Conservation (phyloP, 192 early-diverging fungal genomes). For the Thoreauomyces humboldtii region DNA sequence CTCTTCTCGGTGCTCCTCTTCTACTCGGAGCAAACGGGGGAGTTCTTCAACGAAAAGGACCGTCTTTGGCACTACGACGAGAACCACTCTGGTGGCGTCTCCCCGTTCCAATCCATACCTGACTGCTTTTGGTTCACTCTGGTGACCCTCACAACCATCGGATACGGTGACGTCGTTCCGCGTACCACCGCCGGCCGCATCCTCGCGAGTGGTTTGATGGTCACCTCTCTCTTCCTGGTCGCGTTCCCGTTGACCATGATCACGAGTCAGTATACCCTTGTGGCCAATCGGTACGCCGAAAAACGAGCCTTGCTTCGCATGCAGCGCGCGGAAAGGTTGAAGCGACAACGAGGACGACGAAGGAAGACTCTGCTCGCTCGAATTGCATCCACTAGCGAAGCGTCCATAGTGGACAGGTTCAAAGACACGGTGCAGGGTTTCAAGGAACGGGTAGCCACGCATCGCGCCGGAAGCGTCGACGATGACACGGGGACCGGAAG, state of each 20-base stretch:
- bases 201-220: constrained; percentile 12
- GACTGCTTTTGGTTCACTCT: constrained; percentile 31
- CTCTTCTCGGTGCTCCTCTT: constrained; percentile 20
- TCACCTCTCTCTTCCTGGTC: constrained; percentile 25
- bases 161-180: constrained; percentile 33
- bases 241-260: constrained; percentile 33
- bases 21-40: constrained; percentile 19
- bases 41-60: constrained; percentile 14
- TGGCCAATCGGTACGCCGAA: constrained; percentile 17
- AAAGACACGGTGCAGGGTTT: background rate
- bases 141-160: constrained; percentile 32
- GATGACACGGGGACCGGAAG: background rate
- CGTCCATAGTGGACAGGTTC: constrained; percentile 3
- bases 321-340: constrained; percentile 5
- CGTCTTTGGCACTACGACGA: constrained; percentile 26
- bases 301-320: constrained; percentile 4
- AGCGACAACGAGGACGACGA: background rate
- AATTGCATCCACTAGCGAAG: background rate
- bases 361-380: background rate
- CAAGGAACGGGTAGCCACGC: background rate
- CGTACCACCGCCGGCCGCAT: constrained; percentile 18
- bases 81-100: background rate
- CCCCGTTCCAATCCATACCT: constrained; percentile 34
- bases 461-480: background rate
- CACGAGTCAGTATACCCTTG: constrained; percentile 32